phyloP scores from a whole-genome alignment of 164 flowering plant genomes.

The Nelumbo lutea region DNA sequence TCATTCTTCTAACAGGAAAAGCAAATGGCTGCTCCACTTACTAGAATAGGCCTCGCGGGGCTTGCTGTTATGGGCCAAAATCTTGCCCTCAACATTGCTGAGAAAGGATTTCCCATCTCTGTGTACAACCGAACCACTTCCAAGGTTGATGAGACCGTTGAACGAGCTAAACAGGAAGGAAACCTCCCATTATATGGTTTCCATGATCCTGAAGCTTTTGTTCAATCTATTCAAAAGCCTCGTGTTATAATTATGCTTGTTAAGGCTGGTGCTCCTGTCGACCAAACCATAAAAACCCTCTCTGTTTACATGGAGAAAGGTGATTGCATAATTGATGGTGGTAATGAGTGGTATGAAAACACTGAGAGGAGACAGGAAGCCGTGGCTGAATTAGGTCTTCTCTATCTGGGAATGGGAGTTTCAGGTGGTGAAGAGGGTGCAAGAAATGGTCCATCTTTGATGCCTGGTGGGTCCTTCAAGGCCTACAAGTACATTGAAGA shows the following conservation, averaged over 20 bases:
- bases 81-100: conserved; percentile 82
- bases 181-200: conserved; percentile 58
- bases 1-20: conserved; percentile 16
- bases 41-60: conserved; percentile 69
- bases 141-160: conserved; percentile 71
- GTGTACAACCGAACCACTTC: conserved; percentile 72
- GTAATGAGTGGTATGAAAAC: conserved; percentile 75
- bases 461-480: conserved; percentile 76
- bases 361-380: conserved; percentile 62
- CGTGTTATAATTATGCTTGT: conserved; percentile 66
- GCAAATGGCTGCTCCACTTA: conserved; percentile 28
- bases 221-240: conserved; percentile 52
- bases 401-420: conserved; percentile 73
- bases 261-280: conserved; percentile 69
- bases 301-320: conserved; percentile 63
- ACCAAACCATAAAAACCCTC: conserved; percentile 56
- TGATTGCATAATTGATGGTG: conserved; percentile 70
- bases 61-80: conserved; percentile 84
- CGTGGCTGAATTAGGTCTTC: conserved; percentile 49
- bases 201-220: conserved; percentile 62
- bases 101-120: conserved; percentile 75
- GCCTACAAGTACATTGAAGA: conserved; percentile 70
- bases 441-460: conserved; percentile 62
- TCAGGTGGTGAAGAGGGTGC: conserved; percentile 85
- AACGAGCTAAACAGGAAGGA: conserved; percentile 66